Base-by-base conservation (phyloP, 2,329 filamentous ascomycete species). In the Scytalidium lignicola region DNA sequence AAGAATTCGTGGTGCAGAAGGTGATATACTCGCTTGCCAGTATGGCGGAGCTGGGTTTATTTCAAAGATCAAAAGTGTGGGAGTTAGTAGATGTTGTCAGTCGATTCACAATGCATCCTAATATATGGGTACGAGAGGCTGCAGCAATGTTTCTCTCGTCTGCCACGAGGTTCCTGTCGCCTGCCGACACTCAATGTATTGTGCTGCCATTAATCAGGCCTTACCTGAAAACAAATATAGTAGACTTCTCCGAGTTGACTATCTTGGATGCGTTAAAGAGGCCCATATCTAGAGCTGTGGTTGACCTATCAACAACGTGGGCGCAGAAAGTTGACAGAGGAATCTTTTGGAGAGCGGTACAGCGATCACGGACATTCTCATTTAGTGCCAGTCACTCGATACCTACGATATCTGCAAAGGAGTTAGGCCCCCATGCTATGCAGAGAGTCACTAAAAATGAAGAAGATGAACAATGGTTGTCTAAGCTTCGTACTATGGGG, bases 381-480 rank as follows among this genome's bases (percentile, higher is more conserved):
- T 76, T 87, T 46, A 78, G 80, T 1, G 76, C 78, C 15, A 77
- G 74, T 15, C n/a, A 37, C 15, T 37, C 32, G 15, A 59, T 79
- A 19, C 74, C 78, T 10, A 71, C 74, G 2, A 75, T 80, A 52
- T 75, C 79, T 42, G 73, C 78, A 43, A 76, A 73, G 59, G 83
- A 85, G 52, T 65, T 77, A 46, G 75, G 75, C 32, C 65, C 72
- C 44, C 79, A 77, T 58, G 74, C 81, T 9, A 68, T 93, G 22
- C 77, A 74, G 54, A 82, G 80, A 56, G 71, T 87, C 3, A 70
- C 79, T 1, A 91, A 83, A 62, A 96, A 91, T 57, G 90, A 95
- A 8, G 92, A 97, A 65, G 93, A 99, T 62, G 90, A 96, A 54
- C 82, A 90, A 57, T 97, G 93, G 91, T 73, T 99, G n/a, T 75